Conservation (phyloP, 108 stramenopile genomes). For the Epipyxis sp. region DNA sequence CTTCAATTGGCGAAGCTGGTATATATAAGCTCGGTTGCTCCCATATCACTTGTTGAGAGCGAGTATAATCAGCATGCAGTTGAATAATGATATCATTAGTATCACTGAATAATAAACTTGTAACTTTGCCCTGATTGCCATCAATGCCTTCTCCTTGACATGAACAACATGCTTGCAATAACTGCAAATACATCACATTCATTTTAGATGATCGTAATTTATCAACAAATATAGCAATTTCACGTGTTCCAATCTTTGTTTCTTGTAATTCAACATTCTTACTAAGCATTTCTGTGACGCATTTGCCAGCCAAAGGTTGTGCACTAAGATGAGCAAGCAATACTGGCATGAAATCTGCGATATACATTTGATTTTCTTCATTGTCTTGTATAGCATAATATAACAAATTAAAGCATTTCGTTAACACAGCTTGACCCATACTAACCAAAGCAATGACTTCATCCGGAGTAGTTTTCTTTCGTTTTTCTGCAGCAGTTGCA, state of each 20-base stretch:
- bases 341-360: slow-evolving; percentile 38
- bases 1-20: background rate
- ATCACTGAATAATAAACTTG: slow-evolving; percentile 26
- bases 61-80: slow-evolving; percentile 6
- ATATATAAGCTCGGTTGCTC: background rate
- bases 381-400: slow-evolving; percentile 32
- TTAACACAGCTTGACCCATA: background rate
- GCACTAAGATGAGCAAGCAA: slow-evolving; percentile 31
- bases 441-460: background rate
- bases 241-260: slow-evolving; percentile 34
- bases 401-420: slow-evolving; percentile 24
- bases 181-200: slow-evolving; percentile 40
- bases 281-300: slow-evolving; percentile 38
- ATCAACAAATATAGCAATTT: slow-evolving; percentile 36
- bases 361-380: slow-evolving; percentile 39
- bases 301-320: slow-evolving; percentile 28
- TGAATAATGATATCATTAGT: slow-evolving; percentile 30
- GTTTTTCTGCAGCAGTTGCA: background rate
- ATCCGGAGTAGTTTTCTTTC: background rate
- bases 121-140: slow-evolving; percentile 41
- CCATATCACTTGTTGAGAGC: background rate
- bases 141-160: slow-evolving; percentile 39
- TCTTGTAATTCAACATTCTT: slow-evolving; percentile 41
- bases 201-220: slow-evolving; percentile 34
- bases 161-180: slow-evolving; percentile 36